These are phyloP conservation scores for Aspergillus phoenicis DNA, from an alignment of 2,329 filamentous ascomycete species.

Conservation along the genomic window DNA sequence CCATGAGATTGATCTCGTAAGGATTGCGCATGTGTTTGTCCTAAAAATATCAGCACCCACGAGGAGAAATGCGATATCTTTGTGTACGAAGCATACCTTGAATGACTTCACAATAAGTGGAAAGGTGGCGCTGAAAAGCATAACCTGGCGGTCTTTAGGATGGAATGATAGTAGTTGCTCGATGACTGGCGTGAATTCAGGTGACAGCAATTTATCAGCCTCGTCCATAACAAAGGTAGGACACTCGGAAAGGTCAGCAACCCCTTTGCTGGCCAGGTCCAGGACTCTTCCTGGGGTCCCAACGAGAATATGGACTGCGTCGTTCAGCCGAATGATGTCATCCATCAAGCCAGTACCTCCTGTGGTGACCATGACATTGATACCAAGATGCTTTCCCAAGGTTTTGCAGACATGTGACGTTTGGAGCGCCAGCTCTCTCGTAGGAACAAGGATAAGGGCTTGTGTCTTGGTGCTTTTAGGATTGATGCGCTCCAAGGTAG, in stretches of 20 bases:
- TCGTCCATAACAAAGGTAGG: constrained; percentile 99
- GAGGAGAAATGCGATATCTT: background rate
- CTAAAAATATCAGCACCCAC: constrained; percentile 35
- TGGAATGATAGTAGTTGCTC: constrained; percentile 95
- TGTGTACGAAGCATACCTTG: constrained; percentile 53
- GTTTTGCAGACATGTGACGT: constrained; percentile 99
- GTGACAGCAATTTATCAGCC: constrained; percentile 94
- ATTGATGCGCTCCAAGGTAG: constrained; percentile 92
- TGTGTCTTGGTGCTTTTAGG: constrained; percentile 96
- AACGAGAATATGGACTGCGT: constrained; percentile 95
- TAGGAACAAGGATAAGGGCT: constrained; percentile 93
- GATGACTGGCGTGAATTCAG: constrained; percentile 96
- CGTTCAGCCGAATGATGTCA: constrained; percentile 92
- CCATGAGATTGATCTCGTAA: constrained; percentile 99
- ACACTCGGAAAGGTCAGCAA: constrained; percentile 93
- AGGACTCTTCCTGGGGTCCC: constrained; percentile 95
- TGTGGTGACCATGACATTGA: constrained; percentile 99
- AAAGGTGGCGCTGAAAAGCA: constrained; percentile 99
- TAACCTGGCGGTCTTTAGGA: constrained; percentile 95
- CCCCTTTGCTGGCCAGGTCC: constrained; percentile 92
- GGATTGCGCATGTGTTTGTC: constrained; percentile 97
- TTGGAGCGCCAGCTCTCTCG: constrained; percentile 93
- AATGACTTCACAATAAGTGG: constrained; percentile 96
- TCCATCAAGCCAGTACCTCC: constrained; percentile 93
- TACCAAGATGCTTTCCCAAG: constrained; percentile 90